These are phyloP conservation scores for Chaetomium olivaceum DNA, from an alignment of 2,329 filamentous ascomycete genomes.

Conservation along the genomic window DNA sequence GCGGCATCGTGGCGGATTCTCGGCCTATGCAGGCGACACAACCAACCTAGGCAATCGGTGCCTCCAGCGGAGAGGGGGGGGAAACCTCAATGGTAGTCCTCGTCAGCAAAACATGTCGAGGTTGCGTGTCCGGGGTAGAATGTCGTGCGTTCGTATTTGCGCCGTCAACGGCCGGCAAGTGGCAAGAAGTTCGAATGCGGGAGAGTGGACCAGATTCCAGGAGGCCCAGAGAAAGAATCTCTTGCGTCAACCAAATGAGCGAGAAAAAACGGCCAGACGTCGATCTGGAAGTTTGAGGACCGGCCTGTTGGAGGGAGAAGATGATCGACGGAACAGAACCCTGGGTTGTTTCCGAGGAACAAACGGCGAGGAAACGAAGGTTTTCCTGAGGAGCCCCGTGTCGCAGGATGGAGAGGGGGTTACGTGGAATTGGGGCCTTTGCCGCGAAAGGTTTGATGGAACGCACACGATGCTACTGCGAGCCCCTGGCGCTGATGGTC, in stretches of 20 bases:
- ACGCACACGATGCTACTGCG: slow-evolving; percentile 27
- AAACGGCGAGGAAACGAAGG: slow-evolving; percentile 37
- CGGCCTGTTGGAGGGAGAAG: slow-evolving; percentile 36
- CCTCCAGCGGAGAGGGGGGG: slow-evolving; percentile 20
- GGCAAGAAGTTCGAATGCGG: neutral
- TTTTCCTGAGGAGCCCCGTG: slow-evolving; percentile 39
- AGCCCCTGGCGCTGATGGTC: slow-evolving; percentile 25
- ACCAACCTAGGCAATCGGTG: slow-evolving; percentile 13
- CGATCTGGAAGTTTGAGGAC: slow-evolving; percentile 37
- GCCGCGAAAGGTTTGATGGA: slow-evolving; percentile 20
- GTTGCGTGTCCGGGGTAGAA: neutral
- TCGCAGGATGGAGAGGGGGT: slow-evolving; percentile 41
- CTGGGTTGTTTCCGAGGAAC: slow-evolving; percentile 32
- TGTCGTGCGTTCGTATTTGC: neutral
- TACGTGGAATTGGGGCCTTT: slow-evolving; percentile 23
- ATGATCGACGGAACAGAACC: slow-evolving; percentile 44
- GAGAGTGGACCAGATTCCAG: neutral
- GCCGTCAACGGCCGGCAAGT: neutral
- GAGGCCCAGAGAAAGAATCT: neutral
- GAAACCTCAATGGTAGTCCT: slow-evolving; percentile 18
- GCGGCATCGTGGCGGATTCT: slow-evolving; percentile 57
- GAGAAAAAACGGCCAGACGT: slow-evolving; percentile 11
- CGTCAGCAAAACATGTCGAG: slow-evolving; percentile 32
- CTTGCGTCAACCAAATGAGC: slow-evolving; percentile 8
- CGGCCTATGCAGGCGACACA: slow-evolving; percentile 1